Evolutionary conservation across 768 basidiomycete species (phyloP), one percentile per base, ranked within the genome.

Genomic region (Lactarius quietus): DNA sequence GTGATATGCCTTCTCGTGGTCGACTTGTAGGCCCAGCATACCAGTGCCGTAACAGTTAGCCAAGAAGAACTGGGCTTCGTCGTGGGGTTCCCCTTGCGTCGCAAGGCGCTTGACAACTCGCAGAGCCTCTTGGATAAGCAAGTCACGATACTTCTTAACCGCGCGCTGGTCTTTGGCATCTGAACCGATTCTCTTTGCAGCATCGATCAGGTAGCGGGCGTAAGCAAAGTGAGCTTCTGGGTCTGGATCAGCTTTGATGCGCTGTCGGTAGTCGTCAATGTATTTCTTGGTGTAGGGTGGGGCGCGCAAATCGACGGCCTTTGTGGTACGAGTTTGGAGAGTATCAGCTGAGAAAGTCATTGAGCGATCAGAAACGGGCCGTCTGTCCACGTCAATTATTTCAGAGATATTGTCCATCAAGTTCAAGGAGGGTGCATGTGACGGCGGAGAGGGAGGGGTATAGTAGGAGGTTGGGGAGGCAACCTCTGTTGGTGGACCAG

Each of bases 161-260:
- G 87, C 82, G 31, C 92, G 88, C 73, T 90, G 88, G 69, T 94
- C 91, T 69, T 83, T 87, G 8, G 86, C 83, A 33, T 84, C 81
- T 12, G 82, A 78, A 20, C 92, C 86, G 68, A 98, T 88, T 76
- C 95, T 89, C 78, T 92, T 94, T 17, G 97, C 97, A 35, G 97
- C 97, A 72, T 98, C 97, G 74, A 99, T 95, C 65, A 99, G 87
- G 75, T 98, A 99, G 78, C 96, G 98, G n/a, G 95, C 93, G 73
- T 97, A 99, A 29, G 90, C 80, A 76, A 98, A 98, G 74, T 98
- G 97, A 29, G 95, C 93, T 75, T 98, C 97, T 1, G 96, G 96
- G 74, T 99, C 97, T 2, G 95, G 95, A 76, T 99, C 97, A 33
- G 86, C 89, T 77, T 98, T 98, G 79, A 99, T 97, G 59, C 97